These are phyloP conservation scores for Amauroascus verrucosus DNA, from an alignment of 2,329 filamentous ascomycete genomes.

Conservation along the genomic window DNA sequence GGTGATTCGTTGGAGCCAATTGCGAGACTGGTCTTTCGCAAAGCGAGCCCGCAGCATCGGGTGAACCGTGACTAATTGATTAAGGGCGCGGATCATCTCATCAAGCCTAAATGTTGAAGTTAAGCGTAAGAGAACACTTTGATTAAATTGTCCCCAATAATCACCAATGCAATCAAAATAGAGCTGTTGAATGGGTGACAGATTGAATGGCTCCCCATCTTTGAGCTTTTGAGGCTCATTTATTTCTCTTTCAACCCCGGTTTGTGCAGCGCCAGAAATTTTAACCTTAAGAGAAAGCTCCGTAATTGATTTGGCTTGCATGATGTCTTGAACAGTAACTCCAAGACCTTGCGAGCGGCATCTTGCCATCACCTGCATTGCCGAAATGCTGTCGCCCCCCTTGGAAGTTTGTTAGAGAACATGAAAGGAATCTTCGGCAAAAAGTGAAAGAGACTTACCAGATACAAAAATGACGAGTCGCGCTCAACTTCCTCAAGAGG, in stretches of 20 bases:
- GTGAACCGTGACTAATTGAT: conserved; percentile 16
- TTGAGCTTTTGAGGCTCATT: background rate
- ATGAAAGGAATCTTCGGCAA: conserved; percentile 7
- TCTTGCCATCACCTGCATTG: conserved; percentile 21
- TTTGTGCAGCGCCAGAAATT: background rate
- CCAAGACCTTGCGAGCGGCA: conserved; percentile 16
- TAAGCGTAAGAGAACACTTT: conserved; percentile 17
- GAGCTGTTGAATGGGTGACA: conserved; percentile 21
- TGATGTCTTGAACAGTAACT: conserved; percentile 18
- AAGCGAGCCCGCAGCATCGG: conserved; percentile 22
- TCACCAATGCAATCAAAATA: conserved; percentile 19
- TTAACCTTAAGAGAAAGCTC: conserved; percentile 13
- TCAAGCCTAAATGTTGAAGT: conserved; percentile 3
- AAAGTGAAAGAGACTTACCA: conserved; percentile 13
- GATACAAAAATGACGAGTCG: conserved; percentile 24
- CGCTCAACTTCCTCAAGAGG: conserved; percentile 16
- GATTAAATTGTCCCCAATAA: conserved; percentile 18
- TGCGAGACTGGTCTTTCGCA: conserved; percentile 12
- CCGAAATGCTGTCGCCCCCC: conserved; percentile 25
- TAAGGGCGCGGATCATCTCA: conserved; percentile 12
- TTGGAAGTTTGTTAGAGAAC: conserved; percentile 11
- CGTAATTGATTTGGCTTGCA: conserved; percentile 14
- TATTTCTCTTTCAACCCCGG: background rate
- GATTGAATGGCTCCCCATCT: conserved; percentile 13
- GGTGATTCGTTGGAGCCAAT: conserved; percentile 17